Base-by-base conservation (phyloP, 768 basidiomycete species). In the Phaffia australis region DNA sequence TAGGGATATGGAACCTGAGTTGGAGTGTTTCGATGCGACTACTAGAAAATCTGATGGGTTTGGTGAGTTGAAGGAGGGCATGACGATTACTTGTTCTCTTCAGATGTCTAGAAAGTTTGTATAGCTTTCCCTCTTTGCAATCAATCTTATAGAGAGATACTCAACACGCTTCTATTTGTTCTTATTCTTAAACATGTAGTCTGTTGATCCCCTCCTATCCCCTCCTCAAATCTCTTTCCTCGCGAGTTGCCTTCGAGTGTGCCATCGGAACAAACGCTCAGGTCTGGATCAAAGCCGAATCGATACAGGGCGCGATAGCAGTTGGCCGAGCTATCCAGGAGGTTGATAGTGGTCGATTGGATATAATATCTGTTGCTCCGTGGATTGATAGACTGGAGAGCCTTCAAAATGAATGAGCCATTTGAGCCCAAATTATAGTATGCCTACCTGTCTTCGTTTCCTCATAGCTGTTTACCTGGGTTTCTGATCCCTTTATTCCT, bases 1-100 rank as follows among this genome's bases (percentile, higher is more conserved):
- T 73, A 88, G 91, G 73, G 93, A 98, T 75, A 93, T 97, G 88
- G 95, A 99, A 63, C 93, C 95, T 0, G 95, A 99, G 73, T 79
- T 99, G 11, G 91, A 95, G 74, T 99, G 95, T 75, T 89, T 95
- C 72, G 89, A 97, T 73, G 88, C 90, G 1, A 87, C 91, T 71
- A 90, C 89, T 29, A 85, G 84, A 70, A 98, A 95, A 76, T 79
- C 91, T 0, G 89, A 89, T 68, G 94, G 91, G 0, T 97, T 88
- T 71, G 95, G 95, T 1, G 92, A 93, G 71, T 81, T 99, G 48
- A 91, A 88, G 70, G 59, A 60, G 19, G 94, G 94, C 1, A 87
- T 94, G 72, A 74, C 95, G 69, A 80, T 87, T 11, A 81, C 83
- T 47, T 88, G 88, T 72, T 90, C 89, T 72, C 77, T 97, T 55